Evolutionary conservation across 441 rosid genomes (phyloP), one percentile per base, ranked within the genome.

Genomic region (Adansonia rubrostipa): DNA sequence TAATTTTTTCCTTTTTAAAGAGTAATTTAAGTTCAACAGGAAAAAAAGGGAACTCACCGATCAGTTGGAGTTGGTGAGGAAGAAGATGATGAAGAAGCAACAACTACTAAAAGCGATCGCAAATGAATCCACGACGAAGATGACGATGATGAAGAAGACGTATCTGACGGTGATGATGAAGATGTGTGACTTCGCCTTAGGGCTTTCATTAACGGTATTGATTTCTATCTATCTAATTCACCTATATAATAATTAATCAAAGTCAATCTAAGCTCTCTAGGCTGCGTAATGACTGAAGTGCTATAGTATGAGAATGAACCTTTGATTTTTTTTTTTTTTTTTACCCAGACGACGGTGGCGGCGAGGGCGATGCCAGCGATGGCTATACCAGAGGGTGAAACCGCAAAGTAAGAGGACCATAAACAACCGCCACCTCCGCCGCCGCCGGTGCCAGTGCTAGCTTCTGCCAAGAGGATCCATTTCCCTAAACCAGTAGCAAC

Each of bases 321-420:
- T 51, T 14, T 24, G 48, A 68, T 33, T 69, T 62, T 40, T 71
- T 45, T 33, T 28, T 9, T 5, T 75, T 22, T 7, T 57, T 78
- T 82, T 88, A 91, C 90, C 93, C 87, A 82, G 82, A 84, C 80
- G 86, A 89, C 77, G 79, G 93, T 88, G 83, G 86, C 85, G 79
- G 86, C 85, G 80, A 90, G 82, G 85, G 95, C 92, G 36, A 28
- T 28, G 36, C 36, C 36, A 28, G 36, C 36, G 70, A 91, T 85
- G 77, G 91, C 91, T 84, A 91, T 61, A 50, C 85, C 87, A 28
- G 87, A 93, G 88, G 86, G 86, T 66, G 86, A 87, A 76, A 85
- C 83, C 69, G 74, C 85, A 58, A 81, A 81, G 42, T 80, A 77
- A 67, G 87, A 79, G 14, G 84, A 82, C 90, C 94, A 88, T 73